These are phyloP conservation scores for Novymonas esmeraldas DNA, from an alignment of 208 protist species.

Conservation along the genomic window DNA sequence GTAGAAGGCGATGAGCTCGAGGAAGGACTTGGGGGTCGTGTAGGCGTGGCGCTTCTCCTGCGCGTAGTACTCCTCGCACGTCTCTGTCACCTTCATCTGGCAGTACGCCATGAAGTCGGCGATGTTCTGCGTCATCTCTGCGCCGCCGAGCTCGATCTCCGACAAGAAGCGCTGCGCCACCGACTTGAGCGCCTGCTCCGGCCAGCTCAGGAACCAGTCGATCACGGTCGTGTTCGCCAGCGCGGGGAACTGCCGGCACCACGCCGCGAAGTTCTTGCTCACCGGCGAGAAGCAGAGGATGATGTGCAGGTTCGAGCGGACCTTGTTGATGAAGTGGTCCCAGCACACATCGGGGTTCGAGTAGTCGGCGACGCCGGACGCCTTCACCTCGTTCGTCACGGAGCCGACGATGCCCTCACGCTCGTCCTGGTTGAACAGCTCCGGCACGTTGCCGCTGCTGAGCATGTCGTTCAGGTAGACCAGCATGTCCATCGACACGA, in stretches of 20 bases:
- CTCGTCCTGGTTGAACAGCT: constrained; percentile 95
- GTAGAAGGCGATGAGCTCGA: constrained; percentile 99
- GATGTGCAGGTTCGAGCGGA: constrained; percentile 96
- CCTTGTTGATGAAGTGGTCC: constrained; percentile 97
- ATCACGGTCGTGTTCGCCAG: constrained; percentile 98
- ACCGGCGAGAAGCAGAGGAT: constrained; percentile 98
- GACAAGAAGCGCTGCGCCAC: constrained; percentile 95
- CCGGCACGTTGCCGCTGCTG: constrained; percentile 97
- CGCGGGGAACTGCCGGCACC: constrained; percentile 98
- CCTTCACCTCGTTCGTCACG: constrained; percentile 94
- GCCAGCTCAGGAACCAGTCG: constrained; percentile 99
- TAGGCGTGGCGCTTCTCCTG: constrained; percentile 97
- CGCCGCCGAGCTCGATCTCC: constrained; percentile 89
- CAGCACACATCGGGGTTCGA: constrained; percentile 93
- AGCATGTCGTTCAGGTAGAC: constrained; percentile 99
- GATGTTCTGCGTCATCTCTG: constrained; percentile 86
- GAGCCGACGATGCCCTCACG: constrained; percentile 89
- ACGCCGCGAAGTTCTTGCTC: constrained; percentile 96
- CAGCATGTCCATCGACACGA: constrained; percentile 96
- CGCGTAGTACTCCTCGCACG: constrained; percentile 92
- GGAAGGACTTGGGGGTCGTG: constrained; percentile 99
- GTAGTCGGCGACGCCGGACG: constrained; percentile 88
- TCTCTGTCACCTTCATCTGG: constrained; percentile 94
- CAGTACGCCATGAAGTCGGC: constrained; percentile 97
- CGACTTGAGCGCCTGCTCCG: constrained; percentile 96